Conservation (phyloP, 1,284 basidiomycete species). For the Schizophyllum amplum region DNA sequence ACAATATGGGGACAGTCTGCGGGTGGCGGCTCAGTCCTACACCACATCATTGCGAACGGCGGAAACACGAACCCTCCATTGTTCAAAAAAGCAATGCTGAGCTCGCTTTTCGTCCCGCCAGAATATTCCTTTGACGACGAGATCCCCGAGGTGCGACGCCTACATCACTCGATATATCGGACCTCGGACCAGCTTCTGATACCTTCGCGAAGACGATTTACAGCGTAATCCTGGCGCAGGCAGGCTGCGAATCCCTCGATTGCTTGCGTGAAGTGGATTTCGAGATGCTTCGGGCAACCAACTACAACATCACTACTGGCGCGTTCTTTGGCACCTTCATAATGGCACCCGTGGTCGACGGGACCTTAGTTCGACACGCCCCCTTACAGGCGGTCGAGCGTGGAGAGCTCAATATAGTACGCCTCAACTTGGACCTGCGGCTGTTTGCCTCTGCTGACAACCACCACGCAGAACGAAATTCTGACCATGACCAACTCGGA, state of each 20-base stretch:
- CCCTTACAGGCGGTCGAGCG: conserved; percentile 21
- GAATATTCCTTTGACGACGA: conserved; percentile 36
- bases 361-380: conserved; percentile 22
- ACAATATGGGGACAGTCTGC: conserved; percentile 27
- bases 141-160: conserved; percentile 36
- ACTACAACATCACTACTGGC: conserved; percentile 23
- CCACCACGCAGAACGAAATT: conserved; percentile 15
- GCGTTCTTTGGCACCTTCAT: conserved; percentile 32
- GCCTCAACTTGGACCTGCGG: conserved; percentile 3
- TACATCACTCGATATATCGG: neutral
- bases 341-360: conserved; percentile 30
- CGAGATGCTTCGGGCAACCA: conserved; percentile 10
- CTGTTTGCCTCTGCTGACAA: neutral
- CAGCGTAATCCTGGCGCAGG: conserved; percentile 11
- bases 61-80: conserved; percentile 31
- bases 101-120: conserved; percentile 35
- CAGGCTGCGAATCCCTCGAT: conserved; percentile 9
- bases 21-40: conserved; percentile 31
- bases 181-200: neutral
- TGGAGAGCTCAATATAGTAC: conserved; percentile 22
- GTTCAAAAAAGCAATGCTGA: conserved; percentile 36
- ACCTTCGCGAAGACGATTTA: conserved; percentile 10
- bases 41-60: conserved; percentile 29
- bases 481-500: conserved; percentile 7
- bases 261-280: neutral